Percentiles rank a stretch among this genome's conserved stretches.
These are phyloP conservation scores for Kwoniella botswanensis DNA, from an alignment of 768 basidiomycete genomes.

Conservation along the genomic window DNA sequence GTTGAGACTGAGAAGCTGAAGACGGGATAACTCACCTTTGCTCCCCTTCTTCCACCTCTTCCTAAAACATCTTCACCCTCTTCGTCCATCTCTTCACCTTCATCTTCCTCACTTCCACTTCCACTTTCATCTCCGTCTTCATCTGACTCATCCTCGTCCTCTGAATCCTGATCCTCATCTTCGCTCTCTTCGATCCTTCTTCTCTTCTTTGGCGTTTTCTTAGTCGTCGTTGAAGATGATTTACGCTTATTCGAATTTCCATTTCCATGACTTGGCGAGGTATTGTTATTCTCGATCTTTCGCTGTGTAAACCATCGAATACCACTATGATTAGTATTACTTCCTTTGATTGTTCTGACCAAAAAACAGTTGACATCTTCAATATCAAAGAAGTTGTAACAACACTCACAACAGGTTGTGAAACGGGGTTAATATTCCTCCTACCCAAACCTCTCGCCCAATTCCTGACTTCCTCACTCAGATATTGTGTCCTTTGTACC, in stretches of 20 bases:
- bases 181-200: constrained; percentile 30
- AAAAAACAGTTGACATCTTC: neutral
- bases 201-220: constrained; percentile 22
- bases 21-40: constrained; percentile 39
- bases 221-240: neutral
- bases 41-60: constrained; percentile 49
- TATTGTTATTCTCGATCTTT: neutral
- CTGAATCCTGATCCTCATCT: constrained; percentile 28
- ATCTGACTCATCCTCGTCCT: constrained; percentile 31
- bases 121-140: constrained; percentile 22
- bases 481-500: constrained; percentile 26
- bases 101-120: constrained; percentile 20
- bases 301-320: neutral
- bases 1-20: neutral
- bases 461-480: constrained; percentile 27
- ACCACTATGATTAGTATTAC: neutral
- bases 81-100: constrained; percentile 13
- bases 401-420: constrained; percentile 29
- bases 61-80: constrained; percentile 40
- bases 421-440: constrained; percentile 20
- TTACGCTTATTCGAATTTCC: neutral
- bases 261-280: constrained; percentile 4
- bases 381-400: neutral
- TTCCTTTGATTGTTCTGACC: neutral
- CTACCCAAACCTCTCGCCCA: constrained; percentile 36